Base-by-base conservation (phyloP, 805 yeast genomes). In the Yarrowia sp. region DNA sequence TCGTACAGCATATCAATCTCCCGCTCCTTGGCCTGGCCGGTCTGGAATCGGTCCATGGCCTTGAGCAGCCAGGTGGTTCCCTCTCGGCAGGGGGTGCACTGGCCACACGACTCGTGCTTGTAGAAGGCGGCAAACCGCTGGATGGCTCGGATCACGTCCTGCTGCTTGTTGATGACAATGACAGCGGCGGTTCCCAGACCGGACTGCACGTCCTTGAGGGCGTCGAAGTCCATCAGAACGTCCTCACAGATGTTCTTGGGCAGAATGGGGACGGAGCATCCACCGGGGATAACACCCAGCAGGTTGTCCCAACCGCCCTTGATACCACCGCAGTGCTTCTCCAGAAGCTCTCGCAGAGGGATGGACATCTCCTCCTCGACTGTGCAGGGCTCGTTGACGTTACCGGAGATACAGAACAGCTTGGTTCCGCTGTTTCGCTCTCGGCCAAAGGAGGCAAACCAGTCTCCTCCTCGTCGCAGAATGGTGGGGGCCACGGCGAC, bases 291-390 rank as follows among this genome's bases (percentile, higher is more conserved):
- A 70, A 91, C 90, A 46, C 95, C 97, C 69, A 89, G 83, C 73
- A 91, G 83, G 80, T 91, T 91, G 77, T 91, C 97, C 97, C 97
- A 91, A 53, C 97, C 97, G 69, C 97, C 97, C 75, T 85, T 87
- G 70, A 91, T 86, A 77, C 97, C 97, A 55, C 97, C 97, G 82
- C 97, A 90, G 80, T 91, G 97, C 77, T 86, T 89, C 78, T 91
- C 97, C 73, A 91, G 83, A 72, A 91, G 84, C 77, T 91, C 96
- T 75, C 84, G 85, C 77, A 91, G 84, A 41, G 97, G 92, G 72
- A 91, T 90, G 2, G 97, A 90, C 97, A 91, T 91, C 80, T 91
- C 97, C 80, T 91, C 97, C 81, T 91, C 97, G 71, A 91, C 93
- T 11, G 95, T 91, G 84, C 96, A 90, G 71, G 97, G 97, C 77